Percentiles rank a stretch among this genome's conserved stretches.
These are phyloP conservation scores for Syncephalastrum monosporum DNA, from an alignment of 371 early-diverging fungal species.

Conservation along the genomic window DNA sequence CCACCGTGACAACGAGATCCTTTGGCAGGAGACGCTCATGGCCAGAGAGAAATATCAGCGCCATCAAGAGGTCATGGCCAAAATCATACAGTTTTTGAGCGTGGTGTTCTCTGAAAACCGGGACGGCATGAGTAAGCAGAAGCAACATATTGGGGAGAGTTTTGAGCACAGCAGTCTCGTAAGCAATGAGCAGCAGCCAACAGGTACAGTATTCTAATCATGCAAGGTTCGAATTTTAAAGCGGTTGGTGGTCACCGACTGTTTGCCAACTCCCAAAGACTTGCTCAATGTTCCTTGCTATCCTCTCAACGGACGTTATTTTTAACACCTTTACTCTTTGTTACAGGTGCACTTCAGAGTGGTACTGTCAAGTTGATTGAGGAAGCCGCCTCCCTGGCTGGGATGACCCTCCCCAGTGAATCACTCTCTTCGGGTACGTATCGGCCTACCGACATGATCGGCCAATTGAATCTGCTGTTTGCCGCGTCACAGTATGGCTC, in stretches of 20 bases:
- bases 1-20: slow-evolving; percentile 76
- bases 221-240: too few relatives aligned
- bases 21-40: slow-evolving; percentile 79
- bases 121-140: slow-evolving; percentile 13
- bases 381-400: slow-evolving; percentile 17
- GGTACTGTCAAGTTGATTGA: slow-evolving; percentile 11
- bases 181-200: too few relatives aligned
- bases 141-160: background rate
- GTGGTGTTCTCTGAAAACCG: slow-evolving; percentile 20
- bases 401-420: slow-evolving; percentile 3
- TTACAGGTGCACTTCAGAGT: background rate
- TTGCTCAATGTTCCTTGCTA: background rate
- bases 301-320: background rate
- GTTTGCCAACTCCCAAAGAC: slow-evolving; percentile 1
- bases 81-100: slow-evolving; percentile 77
- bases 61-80: slow-evolving; percentile 87
- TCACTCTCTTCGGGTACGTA: too few relatives aligned
- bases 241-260: too few relatives aligned
- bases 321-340: background rate
- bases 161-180: too few relatives aligned
- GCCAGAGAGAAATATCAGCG: slow-evolving; percentile 75
- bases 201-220: too few relatives aligned
- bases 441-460: too few relatives aligned
- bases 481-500: too few relatives aligned
- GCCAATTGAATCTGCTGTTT: too few relatives aligned